Conservation (phyloP, 73 alveolate genomes). For the Paraurostyla sp. region DNA sequence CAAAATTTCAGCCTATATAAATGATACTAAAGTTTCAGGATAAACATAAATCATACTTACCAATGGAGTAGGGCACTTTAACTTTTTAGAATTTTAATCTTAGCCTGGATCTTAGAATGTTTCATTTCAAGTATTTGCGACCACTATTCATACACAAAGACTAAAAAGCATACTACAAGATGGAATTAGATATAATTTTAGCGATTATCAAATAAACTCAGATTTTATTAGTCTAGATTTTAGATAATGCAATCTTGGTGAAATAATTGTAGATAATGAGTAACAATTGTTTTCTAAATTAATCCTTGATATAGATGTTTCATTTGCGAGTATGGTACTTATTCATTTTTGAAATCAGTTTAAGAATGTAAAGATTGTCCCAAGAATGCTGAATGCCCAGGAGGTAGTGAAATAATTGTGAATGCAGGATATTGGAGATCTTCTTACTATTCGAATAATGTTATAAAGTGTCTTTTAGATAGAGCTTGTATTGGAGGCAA, state of each 20-base stretch:
- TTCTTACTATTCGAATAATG: not conserved
- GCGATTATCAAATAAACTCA: not conserved
- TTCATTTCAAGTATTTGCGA: not conserved
- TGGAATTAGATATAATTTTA: too few species aligned
- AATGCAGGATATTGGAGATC: conserved; percentile 70
- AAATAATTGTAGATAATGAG: not conserved
- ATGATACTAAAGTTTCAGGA: not conserved
- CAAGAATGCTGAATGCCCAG: conserved; percentile 32
- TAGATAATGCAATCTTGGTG: conserved; percentile 15
- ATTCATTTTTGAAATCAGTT: not conserved
- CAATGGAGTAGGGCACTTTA: conserved; percentile 6
- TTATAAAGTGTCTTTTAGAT: not conserved
- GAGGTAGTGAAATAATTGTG: conserved; percentile 3
- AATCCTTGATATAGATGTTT: conserved; percentile 25
- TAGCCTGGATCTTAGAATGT: not conserved
- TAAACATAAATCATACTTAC: not conserved
- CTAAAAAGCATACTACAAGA: too few species aligned
- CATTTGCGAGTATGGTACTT: not conserved
- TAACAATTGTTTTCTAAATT: not conserved
- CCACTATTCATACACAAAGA: not conserved
- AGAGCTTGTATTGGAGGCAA: conserved; percentile 40
- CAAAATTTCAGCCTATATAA: not conserved
- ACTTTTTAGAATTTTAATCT: not conserved
- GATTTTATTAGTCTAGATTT: not conserved
- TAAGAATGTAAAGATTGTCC: conserved; percentile 24